Evolutionary conservation across 306 rosid species (phyloP).

Genomic region (Gleditsia sinensis): DNA sequence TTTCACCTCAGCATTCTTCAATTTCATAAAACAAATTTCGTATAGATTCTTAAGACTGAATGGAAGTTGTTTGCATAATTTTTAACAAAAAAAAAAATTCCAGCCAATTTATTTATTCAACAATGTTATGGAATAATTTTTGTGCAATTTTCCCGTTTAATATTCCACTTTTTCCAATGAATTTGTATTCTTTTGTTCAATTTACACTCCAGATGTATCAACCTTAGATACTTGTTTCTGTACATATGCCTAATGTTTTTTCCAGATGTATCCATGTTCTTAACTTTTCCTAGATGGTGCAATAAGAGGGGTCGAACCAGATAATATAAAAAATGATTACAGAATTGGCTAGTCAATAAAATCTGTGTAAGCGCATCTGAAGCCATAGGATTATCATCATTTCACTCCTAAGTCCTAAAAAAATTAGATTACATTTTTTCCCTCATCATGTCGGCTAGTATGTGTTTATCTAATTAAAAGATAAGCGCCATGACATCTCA

Average conservation of each 20-base stretch:
- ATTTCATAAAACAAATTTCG: too few species aligned
- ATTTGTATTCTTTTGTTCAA: background rate
- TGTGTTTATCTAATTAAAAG: background rate
- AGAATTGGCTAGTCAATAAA: background rate
- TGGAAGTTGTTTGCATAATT: too few species aligned
- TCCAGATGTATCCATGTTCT: background rate
- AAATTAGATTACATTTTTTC: background rate
- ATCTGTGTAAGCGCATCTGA: background rate
- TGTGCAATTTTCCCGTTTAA: background rate
- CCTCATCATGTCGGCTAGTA: background rate
- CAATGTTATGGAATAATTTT: background rate
- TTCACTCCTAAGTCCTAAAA: background rate
- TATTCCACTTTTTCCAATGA: background rate
- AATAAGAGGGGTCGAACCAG: background rate
- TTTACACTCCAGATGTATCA: background rate
- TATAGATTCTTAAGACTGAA: too few species aligned
- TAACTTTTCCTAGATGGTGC: background rate
- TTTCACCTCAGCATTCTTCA: too few species aligned
- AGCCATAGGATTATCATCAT: background rate
- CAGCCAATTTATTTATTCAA: background rate
- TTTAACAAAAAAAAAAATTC: too few species aligned
- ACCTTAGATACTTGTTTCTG: too few species aligned
- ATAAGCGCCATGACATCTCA: background rate
- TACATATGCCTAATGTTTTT: background rate
- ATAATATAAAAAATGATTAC: background rate